A percentile compares a stretch with the other conserved stretches of the same genome.
Evolutionary conservation across 1,139 yeast species (phyloP).

Genomic region (Tardiomyces depauwii): DNA sequence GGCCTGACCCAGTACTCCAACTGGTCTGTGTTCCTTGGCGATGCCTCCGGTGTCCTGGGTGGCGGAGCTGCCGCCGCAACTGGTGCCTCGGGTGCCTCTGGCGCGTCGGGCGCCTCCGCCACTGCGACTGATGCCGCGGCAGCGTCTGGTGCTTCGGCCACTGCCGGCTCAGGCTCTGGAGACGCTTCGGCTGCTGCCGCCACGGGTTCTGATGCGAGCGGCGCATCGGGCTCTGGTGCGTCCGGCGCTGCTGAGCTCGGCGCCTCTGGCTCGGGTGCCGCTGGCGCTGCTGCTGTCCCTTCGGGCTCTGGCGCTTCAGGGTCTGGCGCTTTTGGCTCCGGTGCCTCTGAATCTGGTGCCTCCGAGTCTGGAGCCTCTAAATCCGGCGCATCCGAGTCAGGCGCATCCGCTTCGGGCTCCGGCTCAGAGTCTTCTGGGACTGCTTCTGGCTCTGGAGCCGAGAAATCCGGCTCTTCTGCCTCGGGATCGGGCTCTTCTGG

Average conservation of each 20-base stretch:
- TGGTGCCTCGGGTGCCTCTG: neutral
- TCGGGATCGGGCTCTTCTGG: no score
- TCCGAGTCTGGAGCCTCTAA: neutral
- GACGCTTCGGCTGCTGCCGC: neutral
- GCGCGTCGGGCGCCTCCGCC: neutral
- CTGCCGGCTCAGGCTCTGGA: neutral
- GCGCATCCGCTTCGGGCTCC: no score
- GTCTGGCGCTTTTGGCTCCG: neutral
- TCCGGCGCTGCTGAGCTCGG: no score
- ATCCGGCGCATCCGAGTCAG: neutral
- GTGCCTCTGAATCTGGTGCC: neutral
- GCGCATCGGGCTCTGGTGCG: no score
- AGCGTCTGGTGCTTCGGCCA: no score
- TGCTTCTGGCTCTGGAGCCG: neutral
- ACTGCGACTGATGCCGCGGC: neutral
- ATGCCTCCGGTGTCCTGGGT: neutral
- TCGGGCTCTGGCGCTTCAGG: neutral
- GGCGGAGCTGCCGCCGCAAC: neutral
- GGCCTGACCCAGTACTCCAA: no score
- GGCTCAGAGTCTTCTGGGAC: neutral
- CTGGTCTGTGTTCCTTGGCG: no score
- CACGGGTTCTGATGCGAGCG: no score
- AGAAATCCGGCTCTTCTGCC: neutral
- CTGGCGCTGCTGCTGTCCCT: neutral
- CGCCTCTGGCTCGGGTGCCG: no score